Evolutionary conservation across 2,329 filamentous ascomycete genomes (phyloP), one percentile per base, ranked within the genome.

Genomic region (Arthrinium phaeospermum): DNA sequence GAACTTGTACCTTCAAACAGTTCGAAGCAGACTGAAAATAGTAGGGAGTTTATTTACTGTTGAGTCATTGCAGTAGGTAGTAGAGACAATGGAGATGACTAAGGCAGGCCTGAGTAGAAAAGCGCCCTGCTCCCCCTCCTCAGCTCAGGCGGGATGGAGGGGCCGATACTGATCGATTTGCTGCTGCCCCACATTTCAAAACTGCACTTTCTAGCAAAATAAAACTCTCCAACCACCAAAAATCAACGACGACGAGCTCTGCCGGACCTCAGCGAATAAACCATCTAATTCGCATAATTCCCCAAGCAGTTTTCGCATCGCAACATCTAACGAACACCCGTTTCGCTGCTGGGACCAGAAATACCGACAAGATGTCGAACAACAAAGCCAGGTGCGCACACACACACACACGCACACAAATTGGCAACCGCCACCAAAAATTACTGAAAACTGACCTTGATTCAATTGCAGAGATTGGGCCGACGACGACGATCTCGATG

Each of bases 401-500:
- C 47, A 49, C 57, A 46, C 16, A 45, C 64, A 67, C 41, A 45
- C 14, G 19, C 37, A 68, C 67, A 68, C n/a, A 68, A 68, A 68
- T 68, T 30, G 6, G 67, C 44, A 27, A 27, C 44, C 64, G 16
- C 67, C 41, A 30, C 41, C 27, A 27, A 45, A 45, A 68, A 47
- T 68, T n/a, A 24, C 67, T n/a, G 34, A 57, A 70, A 68, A 41
- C 68, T 47, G 24, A 70, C 68, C 14, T 41, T 57, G 13, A 37
- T 41, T 30, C 44, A 16, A 70, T 41, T 57, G 46, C 69, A 81
- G 80, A 75, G 95, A 98, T 89, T 98, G 96, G 96, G 96, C 96
- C 83, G 96, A 98, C 86, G 94, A 96, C 82, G 95, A 97, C 82
- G 94, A 96, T 81, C 92, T 94, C 85, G 93, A 96, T 85, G 90